A percentile compares a stretch with the other conserved stretches of the same genome.
These are phyloP conservation scores for Selenicereus undatus DNA, from an alignment of 148 eudicot species.

Conservation along the genomic window DNA sequence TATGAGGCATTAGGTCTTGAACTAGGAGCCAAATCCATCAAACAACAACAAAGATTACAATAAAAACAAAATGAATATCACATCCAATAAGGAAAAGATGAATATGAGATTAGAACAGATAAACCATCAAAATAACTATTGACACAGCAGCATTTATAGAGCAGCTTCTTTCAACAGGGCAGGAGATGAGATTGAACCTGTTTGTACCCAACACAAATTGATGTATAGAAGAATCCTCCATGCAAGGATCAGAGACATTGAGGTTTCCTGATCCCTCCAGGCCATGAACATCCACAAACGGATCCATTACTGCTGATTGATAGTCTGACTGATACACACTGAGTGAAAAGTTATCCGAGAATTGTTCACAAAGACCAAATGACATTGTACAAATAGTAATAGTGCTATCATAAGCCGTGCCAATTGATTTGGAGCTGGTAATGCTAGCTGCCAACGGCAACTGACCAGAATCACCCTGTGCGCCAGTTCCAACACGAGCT, in stretches of 20 bases:
- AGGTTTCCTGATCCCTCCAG: constrained; percentile 39
- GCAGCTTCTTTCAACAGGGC: background rate
- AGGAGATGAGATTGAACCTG: constrained; percentile 47
- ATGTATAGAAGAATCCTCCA: constrained; percentile 37
- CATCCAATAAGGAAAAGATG: background rate
- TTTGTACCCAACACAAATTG: constrained; percentile 42
- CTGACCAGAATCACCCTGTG: constrained; percentile 37
- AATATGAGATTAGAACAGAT: background rate
- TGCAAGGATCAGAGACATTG: constrained; percentile 34
- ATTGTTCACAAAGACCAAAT: constrained; percentile 41
- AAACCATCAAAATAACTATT: background rate
- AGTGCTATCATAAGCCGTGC: constrained; percentile 58
- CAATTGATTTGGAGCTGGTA: constrained; percentile 55
- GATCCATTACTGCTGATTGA: constrained; percentile 59
- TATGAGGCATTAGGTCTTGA: background rate
- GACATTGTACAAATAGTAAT: constrained; percentile 53
- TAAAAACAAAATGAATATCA: background rate
- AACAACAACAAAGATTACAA: background rate
- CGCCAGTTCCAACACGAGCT: constrained; percentile 42
- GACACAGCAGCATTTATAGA: constrained; percentile 1
- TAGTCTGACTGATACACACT: constrained; percentile 58
- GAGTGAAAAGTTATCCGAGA: constrained; percentile 37
- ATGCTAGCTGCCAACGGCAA: constrained; percentile 58
- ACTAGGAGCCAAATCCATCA: background rate
- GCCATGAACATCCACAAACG: constrained; percentile 33